Percentiles rank a stretch among this genome's conserved stretches.
These are phyloP conservation scores for Xylaria sp. DNA, from an alignment of 2,329 filamentous ascomycete genomes.

Conservation along the genomic window DNA sequence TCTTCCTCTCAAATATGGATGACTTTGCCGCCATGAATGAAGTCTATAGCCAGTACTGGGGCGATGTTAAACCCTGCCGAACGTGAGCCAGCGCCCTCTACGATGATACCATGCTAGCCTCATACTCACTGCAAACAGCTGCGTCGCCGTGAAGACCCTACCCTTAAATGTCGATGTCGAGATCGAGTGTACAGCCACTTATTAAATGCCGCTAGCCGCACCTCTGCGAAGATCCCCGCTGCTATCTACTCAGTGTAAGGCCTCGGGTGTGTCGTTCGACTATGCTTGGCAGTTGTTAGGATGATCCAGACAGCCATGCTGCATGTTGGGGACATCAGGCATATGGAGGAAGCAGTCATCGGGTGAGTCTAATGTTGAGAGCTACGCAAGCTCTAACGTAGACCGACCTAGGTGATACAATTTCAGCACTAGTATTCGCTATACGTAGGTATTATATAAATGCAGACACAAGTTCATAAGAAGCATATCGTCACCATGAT, in stretches of 20 bases:
- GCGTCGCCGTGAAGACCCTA: constrained; percentile 88
- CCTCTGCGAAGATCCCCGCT: too few species aligned
- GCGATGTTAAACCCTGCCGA: constrained; percentile 58
- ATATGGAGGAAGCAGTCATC: neutral
- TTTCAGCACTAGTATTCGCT: neutral
- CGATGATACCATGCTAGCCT: neutral
- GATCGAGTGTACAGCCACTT: constrained; percentile 83
- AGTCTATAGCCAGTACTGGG: constrained; percentile 77
- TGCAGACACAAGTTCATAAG: neutral
- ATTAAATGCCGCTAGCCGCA: constrained; percentile 17
- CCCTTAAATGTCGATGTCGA: constrained; percentile 88
- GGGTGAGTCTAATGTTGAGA: neutral
- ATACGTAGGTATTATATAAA: neutral
- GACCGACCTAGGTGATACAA: neutral
- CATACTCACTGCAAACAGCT: constrained; percentile 61
- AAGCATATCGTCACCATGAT: neutral
- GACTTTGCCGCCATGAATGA: constrained; percentile 81
- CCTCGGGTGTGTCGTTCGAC: neutral
- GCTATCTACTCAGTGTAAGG: neutral
- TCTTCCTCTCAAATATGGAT: constrained; percentile 79
- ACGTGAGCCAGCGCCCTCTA: constrained; percentile 50
- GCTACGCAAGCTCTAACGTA: neutral
- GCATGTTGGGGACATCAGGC: neutral
- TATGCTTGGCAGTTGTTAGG: neutral
- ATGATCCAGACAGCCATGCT: neutral